phyloP scores from a whole-genome alignment of 352 stramenopile species.

The Phytophthora sp. region DNA sequence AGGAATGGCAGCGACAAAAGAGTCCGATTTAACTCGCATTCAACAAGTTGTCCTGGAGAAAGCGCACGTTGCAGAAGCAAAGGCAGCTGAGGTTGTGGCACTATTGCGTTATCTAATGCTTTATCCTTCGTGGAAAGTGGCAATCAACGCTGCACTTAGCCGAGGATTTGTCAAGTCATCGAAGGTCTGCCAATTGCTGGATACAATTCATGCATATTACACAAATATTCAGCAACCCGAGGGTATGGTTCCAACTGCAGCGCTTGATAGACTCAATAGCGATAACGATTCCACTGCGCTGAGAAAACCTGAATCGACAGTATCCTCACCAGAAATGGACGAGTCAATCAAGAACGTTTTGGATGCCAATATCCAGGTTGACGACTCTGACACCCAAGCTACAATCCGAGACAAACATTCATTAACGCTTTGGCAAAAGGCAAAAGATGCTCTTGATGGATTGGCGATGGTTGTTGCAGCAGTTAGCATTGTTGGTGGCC shows the following conservation, averaged over 20 bases:
- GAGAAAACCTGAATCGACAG: constrained; percentile 66
- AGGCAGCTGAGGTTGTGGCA: constrained; percentile 65
- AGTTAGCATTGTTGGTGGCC: constrained; percentile 73
- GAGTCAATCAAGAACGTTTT: constrained; percentile 31
- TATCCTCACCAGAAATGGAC: constrained; percentile 63
- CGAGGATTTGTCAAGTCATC: constrained; percentile 59
- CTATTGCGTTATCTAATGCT: constrained; percentile 81
- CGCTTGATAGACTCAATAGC: neutral
- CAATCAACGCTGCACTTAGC: constrained; percentile 68
- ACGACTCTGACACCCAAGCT: constrained; percentile 23
- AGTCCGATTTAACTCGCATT: constrained; percentile 29
- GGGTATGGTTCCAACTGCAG: neutral
- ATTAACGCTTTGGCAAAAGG: constrained; percentile 73
- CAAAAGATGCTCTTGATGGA: constrained; percentile 70
- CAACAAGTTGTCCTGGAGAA: constrained; percentile 53
- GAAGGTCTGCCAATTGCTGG: constrained; percentile 57
- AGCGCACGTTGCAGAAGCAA: constrained; percentile 56
- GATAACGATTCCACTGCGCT: constrained; percentile 22
- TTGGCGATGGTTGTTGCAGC: constrained; percentile 66
- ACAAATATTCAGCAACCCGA: constrained; percentile 37
- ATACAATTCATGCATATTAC: constrained; percentile 78
- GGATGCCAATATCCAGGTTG: constrained; percentile 14
- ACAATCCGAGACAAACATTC: constrained; percentile 70
- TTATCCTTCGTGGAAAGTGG: constrained; percentile 80
- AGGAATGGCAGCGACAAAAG: constrained; percentile 38